Evolutionary conservation across 208 protist genomes (phyloP), one percentile per base, ranked within the genome.

Genomic region (Leishmania tarentolae): DNA sequence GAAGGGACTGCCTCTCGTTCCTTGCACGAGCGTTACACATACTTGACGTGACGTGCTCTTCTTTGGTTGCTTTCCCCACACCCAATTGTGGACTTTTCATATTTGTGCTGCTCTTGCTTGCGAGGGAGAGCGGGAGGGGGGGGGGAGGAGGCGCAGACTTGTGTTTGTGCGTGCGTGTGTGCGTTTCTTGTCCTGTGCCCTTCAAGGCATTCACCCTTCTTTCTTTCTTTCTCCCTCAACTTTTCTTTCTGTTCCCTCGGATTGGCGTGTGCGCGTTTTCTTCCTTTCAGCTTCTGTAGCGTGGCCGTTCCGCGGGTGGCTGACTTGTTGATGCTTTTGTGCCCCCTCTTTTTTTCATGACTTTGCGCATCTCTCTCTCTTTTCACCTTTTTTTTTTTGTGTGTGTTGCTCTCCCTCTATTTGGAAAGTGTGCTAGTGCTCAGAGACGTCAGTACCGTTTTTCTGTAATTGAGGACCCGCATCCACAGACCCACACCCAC

Each of bases 291-390:
- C 42, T 3, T 13, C 21, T 68, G 13, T 19, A 31, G 35, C 35
- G 61, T 6, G 61, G 61, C 28, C 61, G 31, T 35, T 68, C 61
- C 35, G 61, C 61, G n/a, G n/a, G 37, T 17, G 61, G 61, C 35
- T 68, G 35, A 31, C 13, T 70, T 31, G 19, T 50, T 70, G 70
- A 50, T 56, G 46, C 57, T 82, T 17, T 71, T 57, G 57, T 80
- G n/a, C 71, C 53, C 63, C 40, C 53, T 8, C 59, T 24, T 0
- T 7, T 44, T 28, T 0, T 74, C 72, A 24, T 35, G 52, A 3
- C 21, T 52, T 37, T 50, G 37, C 37, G 11, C 37, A 24, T 69
- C 8, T 2, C 24, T 69, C 15, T 28, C 13, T 66, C n/a, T 8
- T 7, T 15, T 31, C 24, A 31, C 19, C 24, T 13, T 11, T 9